Evolutionary conservation across 441 rosid genomes (phyloP).

Genomic region (Arabidopsis lyrata): DNA sequence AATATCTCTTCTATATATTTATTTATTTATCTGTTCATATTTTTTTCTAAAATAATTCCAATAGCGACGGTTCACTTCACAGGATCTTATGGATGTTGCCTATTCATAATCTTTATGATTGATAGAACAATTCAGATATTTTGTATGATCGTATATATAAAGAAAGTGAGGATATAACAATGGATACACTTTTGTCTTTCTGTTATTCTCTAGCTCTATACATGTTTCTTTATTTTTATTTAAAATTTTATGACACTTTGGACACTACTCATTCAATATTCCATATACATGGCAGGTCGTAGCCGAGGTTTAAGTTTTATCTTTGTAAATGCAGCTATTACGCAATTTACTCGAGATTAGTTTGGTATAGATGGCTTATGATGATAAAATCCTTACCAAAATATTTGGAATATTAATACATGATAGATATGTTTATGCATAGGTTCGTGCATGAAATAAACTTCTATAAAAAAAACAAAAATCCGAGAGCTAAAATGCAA

Average conservation of each 20-base stretch:
- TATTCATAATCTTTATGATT: constrained; percentile 67
- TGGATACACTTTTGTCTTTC: constrained; percentile 18
- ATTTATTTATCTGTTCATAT: not conserved
- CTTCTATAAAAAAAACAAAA: too few species aligned
- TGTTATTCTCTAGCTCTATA: constrained; percentile 15
- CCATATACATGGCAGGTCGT: too few species aligned
- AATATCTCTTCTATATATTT: constrained; percentile 6
- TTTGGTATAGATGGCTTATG: not conserved
- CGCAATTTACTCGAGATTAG: not conserved
- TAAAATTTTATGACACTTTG: not conserved
- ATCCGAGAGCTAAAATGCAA: not conserved
- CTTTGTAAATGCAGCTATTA: not conserved
- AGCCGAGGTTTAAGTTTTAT: not conserved
- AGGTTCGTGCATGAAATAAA: too few species aligned
- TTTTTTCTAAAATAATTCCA: not conserved
- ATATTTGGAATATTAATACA: not conserved
- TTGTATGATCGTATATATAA: not conserved
- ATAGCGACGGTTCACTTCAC: constrained; percentile 44
- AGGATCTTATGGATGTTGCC: constrained; percentile 62
- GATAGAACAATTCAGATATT: constrained; percentile 33
- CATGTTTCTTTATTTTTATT: not conserved
- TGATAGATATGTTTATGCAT: too few species aligned
- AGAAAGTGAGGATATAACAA: not conserved
- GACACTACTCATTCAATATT: too few species aligned
- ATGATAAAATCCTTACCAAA: not conserved